Percentiles rank a stretch among this genome's conserved stretches.
These are phyloP conservation scores for Phialophora verrucosa DNA, from an alignment of 2,329 filamentous ascomycete species.

Conservation along the genomic window DNA sequence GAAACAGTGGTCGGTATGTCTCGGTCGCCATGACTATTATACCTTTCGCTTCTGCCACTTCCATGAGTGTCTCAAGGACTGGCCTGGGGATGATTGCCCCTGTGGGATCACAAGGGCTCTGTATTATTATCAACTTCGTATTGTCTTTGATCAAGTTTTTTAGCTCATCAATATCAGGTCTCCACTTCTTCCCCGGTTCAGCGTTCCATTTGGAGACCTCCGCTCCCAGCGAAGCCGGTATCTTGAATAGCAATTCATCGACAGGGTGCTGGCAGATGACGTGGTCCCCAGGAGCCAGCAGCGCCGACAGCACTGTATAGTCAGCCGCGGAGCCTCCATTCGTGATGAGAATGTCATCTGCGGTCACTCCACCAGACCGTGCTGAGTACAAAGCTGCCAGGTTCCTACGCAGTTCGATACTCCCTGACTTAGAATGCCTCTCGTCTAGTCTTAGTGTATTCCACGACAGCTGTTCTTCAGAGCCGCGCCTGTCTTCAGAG, in stretches of 20 bases:
- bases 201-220: conserved; percentile 79
- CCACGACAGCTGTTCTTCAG: conserved; percentile 29
- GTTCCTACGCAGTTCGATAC: conserved; percentile 40
- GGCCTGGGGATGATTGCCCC: conserved; percentile 70
- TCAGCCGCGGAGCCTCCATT: conserved; percentile 86
- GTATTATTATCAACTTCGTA: conserved; percentile 66
- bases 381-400: conserved; percentile 49
- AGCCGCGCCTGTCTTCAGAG: conserved; percentile 50
- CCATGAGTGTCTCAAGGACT: conserved; percentile 66
- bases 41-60: conserved; percentile 65
- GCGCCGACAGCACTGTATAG: conserved; percentile 74
- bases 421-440: conserved; percentile 42
- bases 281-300: conserved; percentile 77
- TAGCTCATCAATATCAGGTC: conserved; percentile 70
- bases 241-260: conserved; percentile 81
- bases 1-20: conserved; percentile 83
- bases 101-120: conserved; percentile 84
- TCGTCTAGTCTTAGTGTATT: conserved; percentile 38
- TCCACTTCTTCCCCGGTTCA: conserved; percentile 66
- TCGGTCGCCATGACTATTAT: conserved; percentile 78
- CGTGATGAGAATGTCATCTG: conserved; percentile 74
- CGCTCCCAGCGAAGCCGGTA: conserved; percentile 75
- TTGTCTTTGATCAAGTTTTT: conserved; percentile 61
- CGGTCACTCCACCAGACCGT: conserved; percentile 56
- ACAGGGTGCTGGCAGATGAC: conserved; percentile 86